Percentiles rank a stretch among this genome's conserved stretches.
Evolutionary conservation across 2,329 filamentous ascomycete species (phyloP).

Genomic region (Pestalotiopsis sp.): DNA sequence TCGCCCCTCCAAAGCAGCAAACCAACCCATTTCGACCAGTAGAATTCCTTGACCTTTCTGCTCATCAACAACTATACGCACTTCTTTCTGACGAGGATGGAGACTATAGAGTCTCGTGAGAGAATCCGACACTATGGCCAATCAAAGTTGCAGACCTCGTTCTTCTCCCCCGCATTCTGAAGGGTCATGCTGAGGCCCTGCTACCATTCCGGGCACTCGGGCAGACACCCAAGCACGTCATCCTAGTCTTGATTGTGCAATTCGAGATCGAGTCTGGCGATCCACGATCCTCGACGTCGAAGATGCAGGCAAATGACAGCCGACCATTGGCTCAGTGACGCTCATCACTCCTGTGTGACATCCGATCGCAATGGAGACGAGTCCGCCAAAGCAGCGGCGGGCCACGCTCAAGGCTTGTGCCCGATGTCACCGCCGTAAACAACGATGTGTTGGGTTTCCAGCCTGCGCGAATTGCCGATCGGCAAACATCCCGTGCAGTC

Average conservation of each 20-base stretch:
- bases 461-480: not conserved
- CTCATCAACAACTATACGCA: too few relatives aligned
- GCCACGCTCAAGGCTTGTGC: not conserved
- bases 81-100: too few relatives aligned
- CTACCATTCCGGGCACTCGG: not conserved
- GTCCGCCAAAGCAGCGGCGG: not conserved
- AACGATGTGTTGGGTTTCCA: not conserved
- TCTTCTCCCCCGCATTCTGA: not conserved
- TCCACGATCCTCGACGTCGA: not conserved
- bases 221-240: not conserved
- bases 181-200: not conserved
- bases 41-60: too few relatives aligned
- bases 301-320: not conserved
- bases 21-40: too few relatives aligned
- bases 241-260: not conserved
- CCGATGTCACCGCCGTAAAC: not conserved
- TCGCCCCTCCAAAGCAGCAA: too few relatives aligned
- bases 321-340: not conserved
- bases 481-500: not conserved
- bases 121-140: not conserved
- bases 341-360: not conserved
- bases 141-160: not conserved
- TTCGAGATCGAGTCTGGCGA: not conserved
- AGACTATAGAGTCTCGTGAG: too few relatives aligned
- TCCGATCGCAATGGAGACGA: not conserved